phyloP scores from a whole-genome alignment of 2,329 filamentous ascomycete genomes.

The Colletotrichum lupini region DNA sequence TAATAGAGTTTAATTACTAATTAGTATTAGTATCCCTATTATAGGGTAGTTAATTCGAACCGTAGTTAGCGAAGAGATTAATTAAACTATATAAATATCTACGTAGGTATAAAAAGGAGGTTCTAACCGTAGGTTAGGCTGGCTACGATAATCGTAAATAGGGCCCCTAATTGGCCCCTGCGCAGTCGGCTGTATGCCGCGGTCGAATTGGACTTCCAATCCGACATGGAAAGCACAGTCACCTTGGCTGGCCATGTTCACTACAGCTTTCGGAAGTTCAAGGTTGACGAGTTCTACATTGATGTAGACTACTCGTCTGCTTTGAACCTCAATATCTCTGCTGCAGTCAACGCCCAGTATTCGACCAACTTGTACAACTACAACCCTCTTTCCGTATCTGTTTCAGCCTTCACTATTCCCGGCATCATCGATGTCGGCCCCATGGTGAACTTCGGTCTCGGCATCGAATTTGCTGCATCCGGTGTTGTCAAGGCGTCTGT shows the following conservation, averaged over 20 bases:
- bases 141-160: no score
- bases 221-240: slow-evolving; percentile 46
- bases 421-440: slow-evolving; percentile 52
- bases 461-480: slow-evolving; percentile 47
- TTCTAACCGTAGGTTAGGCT: no score
- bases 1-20: no score
- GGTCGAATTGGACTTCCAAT: no score
- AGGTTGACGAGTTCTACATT: slow-evolving; percentile 51
- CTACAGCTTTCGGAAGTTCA: slow-evolving; percentile 49
- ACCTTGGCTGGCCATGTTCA: slow-evolving; percentile 53
- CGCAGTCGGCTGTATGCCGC: no score
- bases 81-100: no score
- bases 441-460: slow-evolving; percentile 49
- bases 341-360: slow-evolving; percentile 47
- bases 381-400: slow-evolving; percentile 46
- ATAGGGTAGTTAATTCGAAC: no score
- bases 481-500: slow-evolving; percentile 46
- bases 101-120: no score
- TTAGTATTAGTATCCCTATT: no score
- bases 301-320: slow-evolving; percentile 52
- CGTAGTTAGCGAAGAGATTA: no score
- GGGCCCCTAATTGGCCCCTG: no score
- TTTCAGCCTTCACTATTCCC: slow-evolving; percentile 51
- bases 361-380: slow-evolving; percentile 48
- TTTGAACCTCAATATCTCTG: slow-evolving; percentile 45